Conservation (phyloP, 352 stramenopile genomes). For the Phytophthora chlamydospora region DNA sequence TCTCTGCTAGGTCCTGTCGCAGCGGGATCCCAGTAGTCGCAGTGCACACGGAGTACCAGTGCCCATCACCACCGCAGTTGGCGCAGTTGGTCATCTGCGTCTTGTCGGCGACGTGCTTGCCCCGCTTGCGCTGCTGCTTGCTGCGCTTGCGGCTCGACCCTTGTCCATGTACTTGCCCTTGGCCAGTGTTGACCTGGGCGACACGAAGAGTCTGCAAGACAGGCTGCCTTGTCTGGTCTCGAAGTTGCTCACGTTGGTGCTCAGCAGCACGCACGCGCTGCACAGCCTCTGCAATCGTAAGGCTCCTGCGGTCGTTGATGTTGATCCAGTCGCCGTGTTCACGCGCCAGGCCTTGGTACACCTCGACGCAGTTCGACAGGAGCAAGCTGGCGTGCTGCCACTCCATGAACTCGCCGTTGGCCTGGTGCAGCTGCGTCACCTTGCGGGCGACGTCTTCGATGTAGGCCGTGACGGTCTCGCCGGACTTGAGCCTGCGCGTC, state of each 20-base stretch:
- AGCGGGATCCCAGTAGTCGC: neutral
- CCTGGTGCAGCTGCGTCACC: neutral
- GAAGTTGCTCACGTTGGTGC: neutral
- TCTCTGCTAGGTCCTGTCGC: no score
- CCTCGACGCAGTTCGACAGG: neutral
- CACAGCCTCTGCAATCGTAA: neutral
- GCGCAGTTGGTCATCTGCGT: neutral
- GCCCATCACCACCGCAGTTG: neutral
- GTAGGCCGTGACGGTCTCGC: neutral
- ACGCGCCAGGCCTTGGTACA: neutral
- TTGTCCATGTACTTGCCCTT: no score
- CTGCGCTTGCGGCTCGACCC: no score
- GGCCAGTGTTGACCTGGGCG: no score
- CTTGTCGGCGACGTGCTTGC: neutral
- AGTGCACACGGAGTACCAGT: slow-evolving; percentile 3
- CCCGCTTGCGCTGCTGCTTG: no score
- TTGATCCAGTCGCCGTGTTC: neutral
- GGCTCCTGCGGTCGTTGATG: neutral
- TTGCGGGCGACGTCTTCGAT: neutral
- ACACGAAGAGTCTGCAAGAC: no score
- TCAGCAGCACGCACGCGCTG: neutral
- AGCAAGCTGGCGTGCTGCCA: neutral
- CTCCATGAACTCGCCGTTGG: neutral
- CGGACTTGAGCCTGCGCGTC: neutral
- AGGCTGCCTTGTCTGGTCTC: no score